Percentiles rank a stretch among this genome's conserved stretches.
phyloP scores from a whole-genome alignment of 306 rosid species.

The Quercus glauca region DNA sequence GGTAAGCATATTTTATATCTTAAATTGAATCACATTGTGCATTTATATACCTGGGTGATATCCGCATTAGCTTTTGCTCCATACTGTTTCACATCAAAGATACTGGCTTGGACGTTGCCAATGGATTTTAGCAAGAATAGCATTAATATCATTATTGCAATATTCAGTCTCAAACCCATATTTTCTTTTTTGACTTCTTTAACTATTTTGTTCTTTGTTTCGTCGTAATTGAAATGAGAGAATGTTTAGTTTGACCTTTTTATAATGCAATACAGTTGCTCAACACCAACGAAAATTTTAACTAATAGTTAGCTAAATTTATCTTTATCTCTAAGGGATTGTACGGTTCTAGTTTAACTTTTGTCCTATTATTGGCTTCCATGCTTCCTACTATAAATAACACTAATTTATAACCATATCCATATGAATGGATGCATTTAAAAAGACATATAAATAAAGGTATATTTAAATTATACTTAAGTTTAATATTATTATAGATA shows the following conservation, averaged over 20 bases:
- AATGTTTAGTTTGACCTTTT: not conserved
- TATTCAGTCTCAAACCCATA: conserved; percentile 3
- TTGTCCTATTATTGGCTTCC: not conserved
- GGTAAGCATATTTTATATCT: not conserved
- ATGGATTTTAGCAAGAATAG: not conserved
- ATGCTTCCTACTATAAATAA: not conserved
- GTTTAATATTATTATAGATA: too few species aligned
- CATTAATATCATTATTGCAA: not conserved
- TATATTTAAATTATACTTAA: too few species aligned
- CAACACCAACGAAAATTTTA: not conserved
- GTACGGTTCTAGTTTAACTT: not conserved
- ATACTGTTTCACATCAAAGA: conserved; percentile 6
- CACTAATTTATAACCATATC: too few species aligned
- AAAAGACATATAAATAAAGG: too few species aligned
- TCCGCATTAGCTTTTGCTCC: conserved; percentile 22
- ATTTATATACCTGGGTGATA: conserved; percentile 16
- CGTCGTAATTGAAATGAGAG: too few species aligned
- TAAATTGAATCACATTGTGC: not conserved
- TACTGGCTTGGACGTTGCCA: not conserved
- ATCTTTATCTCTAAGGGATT: not conserved
- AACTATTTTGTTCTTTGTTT: too few species aligned
- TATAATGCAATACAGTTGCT: not conserved
- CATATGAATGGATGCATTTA: too few species aligned
- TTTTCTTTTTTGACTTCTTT: not conserved
- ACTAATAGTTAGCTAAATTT: not conserved